Base-by-base conservation (phyloP, 192 early-diverging fungal genomes). In the Podila horticola region DNA sequence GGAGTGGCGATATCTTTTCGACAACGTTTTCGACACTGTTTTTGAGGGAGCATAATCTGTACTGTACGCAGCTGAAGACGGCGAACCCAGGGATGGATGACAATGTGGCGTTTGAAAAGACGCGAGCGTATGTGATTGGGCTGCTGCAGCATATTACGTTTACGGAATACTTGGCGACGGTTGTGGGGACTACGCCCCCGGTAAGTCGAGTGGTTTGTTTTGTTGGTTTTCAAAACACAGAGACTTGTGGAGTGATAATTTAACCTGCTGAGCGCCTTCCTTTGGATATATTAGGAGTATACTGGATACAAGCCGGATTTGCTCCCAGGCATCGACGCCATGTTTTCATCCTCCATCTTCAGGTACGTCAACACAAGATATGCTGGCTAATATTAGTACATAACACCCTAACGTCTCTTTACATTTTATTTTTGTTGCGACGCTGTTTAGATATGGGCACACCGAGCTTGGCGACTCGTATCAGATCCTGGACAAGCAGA, bases 401-500 rank as follows among this genome's bases (percentile, higher is more conserved):
- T n/a, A n/a, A n/a, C n/a, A n/a, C n/a, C n/a, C n/a, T n/a, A n/a
- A n/a, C n/a, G n/a, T n/a, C n/a, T n/a, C n/a, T 34, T 6, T 34
- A n/a, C n/a, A n/a, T 34, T 6, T 34, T 34, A 5, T 34, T 34
- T 6, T 5, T 2, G 33, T 41, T 41, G 13, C 12, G 0, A 41
- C n/a, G n/a, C 3, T 41, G 0, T 59, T 59, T 36, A 62, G 30
- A 62, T 36, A 62, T 62, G 20, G 26, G 33, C 24, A 31, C 7
- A 62, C 31, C 17, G 31, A 62, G 26, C 19, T 49, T 30, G 51
- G 69, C 33, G 48, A 71, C 59, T 6, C 9, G 7, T 71, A 71
- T 30, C 22, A 55, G 28, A 62, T 71, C 30, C 45, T 62, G 62
- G 60, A 71, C 51, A n/a, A 49, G 17, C 49, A 71, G 7, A 61